Base-by-base conservation (phyloP, 2,329 filamentous ascomycete genomes). In the Ophiosphaerella narmari region DNA sequence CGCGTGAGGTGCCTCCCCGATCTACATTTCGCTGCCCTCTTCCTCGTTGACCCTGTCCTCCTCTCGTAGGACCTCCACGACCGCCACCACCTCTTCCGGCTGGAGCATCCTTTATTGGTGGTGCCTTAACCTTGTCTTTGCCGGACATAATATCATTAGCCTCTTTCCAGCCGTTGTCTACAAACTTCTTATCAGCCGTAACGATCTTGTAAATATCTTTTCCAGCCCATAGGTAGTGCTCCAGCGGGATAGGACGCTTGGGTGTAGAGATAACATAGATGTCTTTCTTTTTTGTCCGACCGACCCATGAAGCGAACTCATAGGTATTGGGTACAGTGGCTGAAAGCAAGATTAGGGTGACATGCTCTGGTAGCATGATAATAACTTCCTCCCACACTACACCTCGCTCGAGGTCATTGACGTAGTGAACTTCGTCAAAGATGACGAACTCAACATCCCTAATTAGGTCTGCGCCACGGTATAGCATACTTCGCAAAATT, bases 381-480 rank as follows among this genome's bases (percentile, higher is more conserved):
- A 99, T 99, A 65, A 99, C 94, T 74, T 99, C 94, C 74, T 99
- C 94, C 94, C 94, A 99, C 0, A 99, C 94, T 5, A 99, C 94
- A 66, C 94, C 94, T 75, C 94, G 85, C 72, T 97, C 94, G 23
- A 89, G 82, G 71, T 99, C 94, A 68, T 97, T 99, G 59, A 99
- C 93, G 70, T 99, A 99, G 75, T 99, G 94, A 2, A 99, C 94
- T 74, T 99, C 94, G 66, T 99, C 94, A 56, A 99, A 99, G 41
- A 99, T 97, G 62, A 99, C 94, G 71, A 96, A 99, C 61, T 99
- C 94, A 7, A 99, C 94, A 68, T 99, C 94, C 62, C 94, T 85
- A 60, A 99, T 97, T 13, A 99, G 77, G 77, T 99, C 94, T 5
- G 94, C 93, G 52, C 94, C 94, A 52, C 93, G 85, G 68, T 99